phyloP scores from a whole-genome alignment of 2,329 filamentous ascomycete species.

The Pseudogymnoascus sp. region DNA sequence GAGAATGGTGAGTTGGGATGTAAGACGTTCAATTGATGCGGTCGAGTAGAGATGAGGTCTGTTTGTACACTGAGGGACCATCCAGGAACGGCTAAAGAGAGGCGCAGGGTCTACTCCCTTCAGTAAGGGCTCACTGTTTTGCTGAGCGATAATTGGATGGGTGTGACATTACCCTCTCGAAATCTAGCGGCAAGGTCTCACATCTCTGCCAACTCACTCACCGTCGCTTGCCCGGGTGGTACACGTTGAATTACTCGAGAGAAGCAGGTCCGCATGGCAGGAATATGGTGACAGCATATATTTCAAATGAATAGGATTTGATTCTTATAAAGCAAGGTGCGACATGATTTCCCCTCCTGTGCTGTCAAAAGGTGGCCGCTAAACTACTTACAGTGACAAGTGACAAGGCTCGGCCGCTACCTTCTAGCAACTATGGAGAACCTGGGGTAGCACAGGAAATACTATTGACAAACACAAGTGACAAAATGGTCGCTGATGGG shows the following conservation, averaged over 20 bases:
- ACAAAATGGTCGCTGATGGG: background rate
- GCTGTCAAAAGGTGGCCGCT: background rate
- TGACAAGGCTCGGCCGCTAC: constrained; percentile 4
- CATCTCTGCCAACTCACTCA: background rate
- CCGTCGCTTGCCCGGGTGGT: background rate
- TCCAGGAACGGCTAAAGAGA: constrained; percentile 10
- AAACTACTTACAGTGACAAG: constrained; percentile 9
- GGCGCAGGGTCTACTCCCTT: background rate
- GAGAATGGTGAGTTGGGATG: constrained; percentile 9
- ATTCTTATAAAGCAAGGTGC: background rate
- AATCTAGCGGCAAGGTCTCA: background rate
- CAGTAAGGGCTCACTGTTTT: constrained; percentile 4
- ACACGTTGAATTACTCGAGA: background rate
- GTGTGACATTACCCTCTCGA: background rate
- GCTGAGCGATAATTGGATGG: background rate
- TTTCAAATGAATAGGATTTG: background rate
- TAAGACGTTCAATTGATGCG: background rate
- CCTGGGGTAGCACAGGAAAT: background rate
- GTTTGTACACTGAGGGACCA: background rate
- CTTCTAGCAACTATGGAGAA: constrained; percentile 6
- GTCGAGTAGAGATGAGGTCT: background rate
- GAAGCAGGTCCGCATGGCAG: background rate
- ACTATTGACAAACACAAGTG: no score
- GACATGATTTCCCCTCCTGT: background rate
- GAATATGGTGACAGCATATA: background rate